Conservation (phyloP, 2,329 filamentous ascomycete genomes). For the Aspergillus thermomutatus region DNA sequence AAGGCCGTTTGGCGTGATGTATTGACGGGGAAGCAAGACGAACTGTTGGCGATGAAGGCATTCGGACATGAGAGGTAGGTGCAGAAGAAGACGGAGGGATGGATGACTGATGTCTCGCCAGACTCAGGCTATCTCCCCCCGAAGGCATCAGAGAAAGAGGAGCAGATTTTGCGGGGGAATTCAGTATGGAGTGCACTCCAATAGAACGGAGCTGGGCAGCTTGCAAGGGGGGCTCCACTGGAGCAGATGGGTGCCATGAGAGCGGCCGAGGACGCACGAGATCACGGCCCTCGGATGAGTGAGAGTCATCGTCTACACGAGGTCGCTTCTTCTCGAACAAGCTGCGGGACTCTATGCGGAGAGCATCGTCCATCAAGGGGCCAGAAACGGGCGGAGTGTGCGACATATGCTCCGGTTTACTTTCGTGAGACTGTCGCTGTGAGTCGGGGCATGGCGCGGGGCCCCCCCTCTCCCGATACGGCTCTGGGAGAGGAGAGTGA, state of each 20-base stretch:
- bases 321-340: conserved; percentile 23
- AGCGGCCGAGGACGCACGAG: conserved; percentile 27
- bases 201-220: conserved; percentile 32
- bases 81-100: conserved; percentile 6
- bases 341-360: conserved; percentile 17
- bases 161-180: conserved; percentile 30
- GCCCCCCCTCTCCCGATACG: conserved; percentile 38
- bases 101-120: conserved; percentile 17
- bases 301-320: conserved; percentile 14
- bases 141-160: conserved; percentile 9
- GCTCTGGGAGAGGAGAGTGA: conserved; percentile 32
- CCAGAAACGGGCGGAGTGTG: conserved; percentile 29
- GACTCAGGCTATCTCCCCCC: conserved; percentile 21
- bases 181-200: conserved; percentile 42
- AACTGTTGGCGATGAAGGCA: conserved; percentile 27
- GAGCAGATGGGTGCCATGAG: conserved; percentile 36
- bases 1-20: conserved; percentile 24
- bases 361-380: conserved; percentile 27
- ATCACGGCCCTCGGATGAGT: conserved; percentile 20
- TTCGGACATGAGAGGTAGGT: conserved; percentile 24
- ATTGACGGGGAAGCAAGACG: conserved; percentile 21
- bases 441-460: conserved; percentile 36
- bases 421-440: conserved; percentile 23
- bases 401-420: conserved; percentile 40
- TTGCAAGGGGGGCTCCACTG: conserved; percentile 33